A percentile compares a stretch with the other conserved stretches of the same genome.
phyloP scores from a whole-genome alignment of 805 yeast genomes.

The Brettanomyces sp. region DNA sequence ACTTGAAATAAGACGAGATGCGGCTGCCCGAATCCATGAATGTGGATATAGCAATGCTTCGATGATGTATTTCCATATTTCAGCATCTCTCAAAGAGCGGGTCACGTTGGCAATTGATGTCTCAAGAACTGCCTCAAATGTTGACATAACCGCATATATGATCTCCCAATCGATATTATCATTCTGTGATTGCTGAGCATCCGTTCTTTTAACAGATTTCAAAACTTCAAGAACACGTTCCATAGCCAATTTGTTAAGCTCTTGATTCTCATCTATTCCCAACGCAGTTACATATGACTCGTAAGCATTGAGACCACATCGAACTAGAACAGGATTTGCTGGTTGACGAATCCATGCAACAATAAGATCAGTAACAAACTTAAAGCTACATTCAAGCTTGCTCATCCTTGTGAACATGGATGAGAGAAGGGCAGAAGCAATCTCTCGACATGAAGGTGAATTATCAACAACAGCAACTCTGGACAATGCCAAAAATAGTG shows the following conservation, averaged over 20 bases:
- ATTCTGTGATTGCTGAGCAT: conserved; percentile 26
- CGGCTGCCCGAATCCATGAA: conserved; percentile 74
- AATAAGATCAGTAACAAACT: conserved; percentile 32
- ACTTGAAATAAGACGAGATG: conserved; percentile 50
- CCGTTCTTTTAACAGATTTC: conserved; percentile 24
- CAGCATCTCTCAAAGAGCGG: conserved; percentile 29
- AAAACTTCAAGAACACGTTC: conserved; percentile 13
- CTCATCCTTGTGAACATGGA: conserved; percentile 44
- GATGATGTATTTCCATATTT: conserved; percentile 44
- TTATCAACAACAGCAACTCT: conserved; percentile 73
- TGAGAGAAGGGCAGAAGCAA: conserved; percentile 57
- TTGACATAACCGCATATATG: conserved; percentile 55
- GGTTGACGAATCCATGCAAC: conserved; percentile 57
- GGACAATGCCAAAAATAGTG: conserved; percentile 78
- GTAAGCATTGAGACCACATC: conserved; percentile 70
- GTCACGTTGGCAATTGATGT: conserved; percentile 22
- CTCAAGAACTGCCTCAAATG: conserved; percentile 18
- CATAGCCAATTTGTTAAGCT: conserved; percentile 20
- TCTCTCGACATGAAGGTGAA: conserved; percentile 69
- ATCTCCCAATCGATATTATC: conserved; percentile 61
- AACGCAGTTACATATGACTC: conserved; percentile 47
- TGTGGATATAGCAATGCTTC: conserved; percentile 72
- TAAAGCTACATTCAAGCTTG: conserved; percentile 16
- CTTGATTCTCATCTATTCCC: conserved; percentile 28
- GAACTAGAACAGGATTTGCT: conserved; percentile 40